Conservation (phyloP, 2,329 filamentous ascomycete genomes). For the Aspergillus texensis region DNA sequence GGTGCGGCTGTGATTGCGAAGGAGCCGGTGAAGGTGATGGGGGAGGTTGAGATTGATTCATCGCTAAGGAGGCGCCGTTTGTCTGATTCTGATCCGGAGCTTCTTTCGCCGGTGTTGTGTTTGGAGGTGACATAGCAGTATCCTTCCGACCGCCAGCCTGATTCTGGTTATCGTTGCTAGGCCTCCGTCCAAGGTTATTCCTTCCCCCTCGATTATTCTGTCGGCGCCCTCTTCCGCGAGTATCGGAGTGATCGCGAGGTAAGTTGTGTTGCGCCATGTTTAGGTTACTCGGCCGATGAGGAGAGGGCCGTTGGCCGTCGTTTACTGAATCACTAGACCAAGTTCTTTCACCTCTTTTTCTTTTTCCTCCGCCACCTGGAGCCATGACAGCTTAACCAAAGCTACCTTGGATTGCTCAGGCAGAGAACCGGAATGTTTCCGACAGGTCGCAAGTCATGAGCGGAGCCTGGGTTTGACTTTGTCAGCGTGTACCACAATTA, state of each 20-base stretch:
- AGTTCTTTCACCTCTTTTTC: constrained; percentile 54
- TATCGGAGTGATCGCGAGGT: constrained; percentile 40
- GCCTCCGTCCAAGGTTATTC: constrained; percentile 38
- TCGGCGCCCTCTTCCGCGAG: constrained; percentile 42
- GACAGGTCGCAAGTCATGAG: constrained; percentile 37
- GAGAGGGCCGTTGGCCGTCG: constrained; percentile 47
- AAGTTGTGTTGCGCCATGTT: constrained; percentile 56
- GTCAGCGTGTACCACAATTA: constrained; percentile 14
- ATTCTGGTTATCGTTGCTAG: constrained; percentile 39
- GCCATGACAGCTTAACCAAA: constrained; percentile 49
- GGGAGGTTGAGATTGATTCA: constrained; percentile 20
- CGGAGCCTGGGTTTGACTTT: constrained; percentile 20
- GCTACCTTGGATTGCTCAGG: constrained; percentile 27
- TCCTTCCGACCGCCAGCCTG: constrained; percentile 32
- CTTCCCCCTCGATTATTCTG: constrained; percentile 43
- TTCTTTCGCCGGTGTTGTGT: constrained; percentile 31
- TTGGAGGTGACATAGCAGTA: constrained; percentile 35
- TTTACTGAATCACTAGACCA: constrained; percentile 47
- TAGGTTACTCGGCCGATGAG: constrained; percentile 50
- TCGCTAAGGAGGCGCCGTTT: constrained; percentile 29
- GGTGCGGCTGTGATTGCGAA: constrained; percentile 21
- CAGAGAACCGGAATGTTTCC: constrained; percentile 27
- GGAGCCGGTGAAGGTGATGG: constrained; percentile 25
- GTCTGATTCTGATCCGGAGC: constrained; percentile 30
- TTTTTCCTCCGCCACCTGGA: constrained; percentile 55